A percentile compares a stretch with the other conserved stretches of the same genome.
phyloP scores from a whole-genome alignment of 108 stramenopile species.

The Asterionellopsis glacialis region DNA sequence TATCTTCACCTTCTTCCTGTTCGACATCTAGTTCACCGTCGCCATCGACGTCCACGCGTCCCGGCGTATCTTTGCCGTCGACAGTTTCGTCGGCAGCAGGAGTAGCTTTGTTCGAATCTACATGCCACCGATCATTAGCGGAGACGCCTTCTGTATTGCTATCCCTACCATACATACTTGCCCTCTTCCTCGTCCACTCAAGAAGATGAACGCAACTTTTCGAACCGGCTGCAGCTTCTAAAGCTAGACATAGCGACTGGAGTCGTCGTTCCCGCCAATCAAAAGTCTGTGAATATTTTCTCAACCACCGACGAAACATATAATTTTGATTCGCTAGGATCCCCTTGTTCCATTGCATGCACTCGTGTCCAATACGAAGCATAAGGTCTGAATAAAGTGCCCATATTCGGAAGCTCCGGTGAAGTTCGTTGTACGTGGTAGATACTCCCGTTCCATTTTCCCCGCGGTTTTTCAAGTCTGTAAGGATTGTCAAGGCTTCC shows the following conservation, averaged over 20 bases:
- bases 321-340: slow-evolving; percentile 47
- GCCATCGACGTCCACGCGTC: no score
- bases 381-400: slow-evolving; percentile 80
- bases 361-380: slow-evolving; percentile 79
- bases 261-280: slow-evolving; percentile 82
- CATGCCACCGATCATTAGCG: not conserved
- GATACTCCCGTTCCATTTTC: not conserved
- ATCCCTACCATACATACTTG: not conserved
- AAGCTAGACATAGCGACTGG: slow-evolving; percentile 65
- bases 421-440: slow-evolving; percentile 24
- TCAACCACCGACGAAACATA: slow-evolving; percentile 82
- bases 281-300: slow-evolving; percentile 66
- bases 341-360: slow-evolving; percentile 64
- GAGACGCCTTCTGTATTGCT: not conserved
- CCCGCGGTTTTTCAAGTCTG: slow-evolving; percentile 54
- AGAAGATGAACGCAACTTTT: slow-evolving; percentile 35
- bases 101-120: not conserved
- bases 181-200: slow-evolving; percentile 41
- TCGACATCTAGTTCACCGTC: not conserved
- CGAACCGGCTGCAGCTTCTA: slow-evolving; percentile 79
- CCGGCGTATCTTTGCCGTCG: no score
- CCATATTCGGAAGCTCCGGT: slow-evolving; percentile 68
- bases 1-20: not conserved
- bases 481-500: slow-evolving; percentile 71
- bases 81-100: not conserved